Conservation (phyloP, 2,329 filamentous ascomycete genomes). For the Penicillium nordicum region DNA sequence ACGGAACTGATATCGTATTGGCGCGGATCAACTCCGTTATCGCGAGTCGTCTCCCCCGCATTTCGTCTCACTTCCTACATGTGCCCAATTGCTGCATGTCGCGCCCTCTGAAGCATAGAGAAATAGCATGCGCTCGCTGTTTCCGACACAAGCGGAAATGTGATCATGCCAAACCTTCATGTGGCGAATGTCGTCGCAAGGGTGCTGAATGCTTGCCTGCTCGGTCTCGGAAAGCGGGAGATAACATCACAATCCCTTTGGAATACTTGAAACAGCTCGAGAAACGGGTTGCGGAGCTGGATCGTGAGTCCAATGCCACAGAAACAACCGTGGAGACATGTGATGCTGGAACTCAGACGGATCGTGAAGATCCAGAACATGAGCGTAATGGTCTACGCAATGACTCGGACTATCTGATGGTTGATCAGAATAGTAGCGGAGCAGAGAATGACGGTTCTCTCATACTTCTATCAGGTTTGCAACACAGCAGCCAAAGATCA, state of each 20-base stretch:
- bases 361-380: constrained; percentile 4
- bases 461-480: constrained; percentile 2
- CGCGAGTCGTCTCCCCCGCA: constrained; percentile 13
- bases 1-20: constrained; percentile 7
- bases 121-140: constrained; percentile 28
- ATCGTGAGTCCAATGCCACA: background rate
- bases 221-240: constrained; percentile 23
- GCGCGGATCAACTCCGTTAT: constrained; percentile 6
- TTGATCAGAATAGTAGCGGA: background rate
- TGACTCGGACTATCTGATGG: background rate
- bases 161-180: constrained; percentile 29
- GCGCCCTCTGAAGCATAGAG: constrained; percentile 23
- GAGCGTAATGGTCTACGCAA: background rate
- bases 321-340: constrained; percentile 5
- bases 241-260: constrained; percentile 25
- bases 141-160: constrained; percentile 31
- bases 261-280: constrained; percentile 26
- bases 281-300: constrained; percentile 22
- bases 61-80: constrained; percentile 1
- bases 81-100: constrained; percentile 17
- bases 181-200: constrained; percentile 29
- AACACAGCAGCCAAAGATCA: background rate
- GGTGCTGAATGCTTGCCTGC: constrained; percentile 28
- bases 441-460: background rate
- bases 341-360: constrained; percentile 26